These are phyloP conservation scores for Tricholoma saponaceum DNA, from an alignment of 768 basidiomycete genomes.

Conservation along the genomic window DNA sequence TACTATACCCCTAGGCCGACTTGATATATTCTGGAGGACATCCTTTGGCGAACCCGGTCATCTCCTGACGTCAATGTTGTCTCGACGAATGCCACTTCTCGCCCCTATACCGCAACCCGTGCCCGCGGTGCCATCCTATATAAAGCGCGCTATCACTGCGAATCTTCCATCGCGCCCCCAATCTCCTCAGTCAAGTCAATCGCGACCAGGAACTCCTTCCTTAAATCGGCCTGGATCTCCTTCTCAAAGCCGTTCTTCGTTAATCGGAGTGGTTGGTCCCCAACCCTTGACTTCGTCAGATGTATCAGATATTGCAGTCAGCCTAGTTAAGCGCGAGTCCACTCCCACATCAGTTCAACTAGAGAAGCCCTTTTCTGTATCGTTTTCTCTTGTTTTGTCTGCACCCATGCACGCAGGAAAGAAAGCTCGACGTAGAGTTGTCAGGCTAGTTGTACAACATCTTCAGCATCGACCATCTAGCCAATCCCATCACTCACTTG, in stretches of 20 bases:
- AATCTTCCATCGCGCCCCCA: constrained; percentile 46
- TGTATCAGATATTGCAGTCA: constrained; percentile 47
- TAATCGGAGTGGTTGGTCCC: constrained; percentile 26
- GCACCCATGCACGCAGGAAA: constrained; percentile 34
- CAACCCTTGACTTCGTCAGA: constrained; percentile 18
- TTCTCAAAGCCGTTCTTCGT: constrained; percentile 40
- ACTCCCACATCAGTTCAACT: constrained; percentile 40
- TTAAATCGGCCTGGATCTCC: constrained; percentile 37
- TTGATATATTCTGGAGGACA: constrained; percentile 88
- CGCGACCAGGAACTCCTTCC: constrained; percentile 58
- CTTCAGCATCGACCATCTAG: constrained; percentile 39
- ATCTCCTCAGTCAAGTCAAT: constrained; percentile 51
- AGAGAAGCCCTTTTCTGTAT: constrained; percentile 58
- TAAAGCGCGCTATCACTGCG: constrained; percentile 52
- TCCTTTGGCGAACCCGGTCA: constrained; percentile 83
- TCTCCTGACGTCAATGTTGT: constrained; percentile 84
- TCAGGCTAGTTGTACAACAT: constrained; percentile 64
- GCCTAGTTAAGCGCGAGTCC: constrained; percentile 50
- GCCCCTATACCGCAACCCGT: constrained; percentile 43
- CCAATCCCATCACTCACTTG: constrained; percentile 13
- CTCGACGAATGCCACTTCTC: constrained; percentile 67
- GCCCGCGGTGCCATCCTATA: constrained; percentile 73
- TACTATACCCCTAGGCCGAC: constrained; percentile 74
- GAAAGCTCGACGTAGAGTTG: constrained; percentile 30
- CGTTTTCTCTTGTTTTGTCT: constrained; percentile 49